Conservation (phyloP, 768 basidiomycete genomes). For the Tephrocybe sp. region DNA sequence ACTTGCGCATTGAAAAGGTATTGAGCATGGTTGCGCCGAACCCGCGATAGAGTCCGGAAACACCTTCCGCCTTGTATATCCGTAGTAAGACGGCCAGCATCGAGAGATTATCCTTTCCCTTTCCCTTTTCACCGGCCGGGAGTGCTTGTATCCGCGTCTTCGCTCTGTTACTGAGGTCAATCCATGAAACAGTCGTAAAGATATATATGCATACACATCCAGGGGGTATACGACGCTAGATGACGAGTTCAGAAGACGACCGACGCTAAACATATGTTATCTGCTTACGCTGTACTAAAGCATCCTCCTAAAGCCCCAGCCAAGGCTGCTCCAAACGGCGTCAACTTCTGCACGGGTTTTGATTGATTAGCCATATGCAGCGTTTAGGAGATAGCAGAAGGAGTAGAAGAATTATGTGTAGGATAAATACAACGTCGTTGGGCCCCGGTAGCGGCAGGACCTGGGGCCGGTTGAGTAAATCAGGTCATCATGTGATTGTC, state of each 20-base stretch:
- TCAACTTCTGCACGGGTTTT: conserved; percentile 67
- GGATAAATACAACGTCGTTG: conserved; percentile 18
- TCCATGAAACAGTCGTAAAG: background rate
- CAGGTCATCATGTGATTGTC: conserved; percentile 16
- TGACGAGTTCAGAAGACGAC: conserved; percentile 6
- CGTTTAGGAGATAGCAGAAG: conserved; percentile 10
- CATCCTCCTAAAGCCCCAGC: conserved; percentile 94
- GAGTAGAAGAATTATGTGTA: conserved; percentile 2
- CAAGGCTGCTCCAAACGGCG: conserved; percentile 86
- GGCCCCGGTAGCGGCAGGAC: background rate
- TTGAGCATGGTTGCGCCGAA: conserved; percentile 98
- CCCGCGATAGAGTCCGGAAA: conserved; percentile 84
- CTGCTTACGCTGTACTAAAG: conserved; percentile 86
- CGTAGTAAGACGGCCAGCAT: conserved; percentile 65
- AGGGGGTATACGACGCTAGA: conserved; percentile 89
- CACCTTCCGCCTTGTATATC: conserved; percentile 80
- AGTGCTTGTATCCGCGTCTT: conserved; percentile 95
- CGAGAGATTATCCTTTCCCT: conserved; percentile 53
- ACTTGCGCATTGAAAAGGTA: conserved; percentile 95
- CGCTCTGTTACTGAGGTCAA: conserved; percentile 48
- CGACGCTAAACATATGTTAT: background rate
- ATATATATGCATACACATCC: conserved; percentile 68
- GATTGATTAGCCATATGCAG: conserved; percentile 48
- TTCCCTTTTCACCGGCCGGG: conserved; percentile 44
- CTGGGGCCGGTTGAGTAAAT: conserved; percentile 13